Conservation (phyloP, 495 filamentous ascomycete genomes). For the Penicillium ucsense region DNA sequence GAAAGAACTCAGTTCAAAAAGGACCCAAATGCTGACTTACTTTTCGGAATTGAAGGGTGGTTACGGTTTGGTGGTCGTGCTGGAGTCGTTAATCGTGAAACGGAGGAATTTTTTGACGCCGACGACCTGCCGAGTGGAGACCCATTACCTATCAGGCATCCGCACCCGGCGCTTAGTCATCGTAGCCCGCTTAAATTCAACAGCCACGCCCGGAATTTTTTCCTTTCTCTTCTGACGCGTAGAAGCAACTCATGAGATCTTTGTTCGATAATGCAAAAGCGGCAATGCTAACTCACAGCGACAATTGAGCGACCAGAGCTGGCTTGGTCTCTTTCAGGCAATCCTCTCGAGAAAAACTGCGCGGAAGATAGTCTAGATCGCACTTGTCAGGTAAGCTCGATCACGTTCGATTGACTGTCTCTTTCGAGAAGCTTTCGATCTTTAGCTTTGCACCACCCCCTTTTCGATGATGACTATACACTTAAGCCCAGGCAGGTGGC, state of each 20-base stretch:
- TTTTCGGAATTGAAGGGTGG: slow-evolving; percentile 16
- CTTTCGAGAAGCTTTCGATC: slow-evolving; percentile 4
- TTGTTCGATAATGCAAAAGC: slow-evolving; percentile 6
- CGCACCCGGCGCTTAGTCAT: slow-evolving; percentile 27
- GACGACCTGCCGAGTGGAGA: background rate
- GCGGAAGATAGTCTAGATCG: too few relatives aligned
- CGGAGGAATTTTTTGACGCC: slow-evolving; percentile 25
- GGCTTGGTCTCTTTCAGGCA: too few relatives aligned
- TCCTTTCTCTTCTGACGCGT: slow-evolving; percentile 10
- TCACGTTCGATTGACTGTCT: background rate
- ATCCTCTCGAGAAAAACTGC: too few relatives aligned
- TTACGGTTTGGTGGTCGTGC: background rate
- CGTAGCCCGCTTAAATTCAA: slow-evolving; percentile 16
- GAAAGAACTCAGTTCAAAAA: too few relatives aligned
- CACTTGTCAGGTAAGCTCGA: slow-evolving; percentile 10
- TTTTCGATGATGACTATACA: slow-evolving; percentile 39
- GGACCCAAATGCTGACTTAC: slow-evolving; percentile 12
- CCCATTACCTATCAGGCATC: background rate
- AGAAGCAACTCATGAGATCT: background rate
- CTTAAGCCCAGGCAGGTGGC: slow-evolving; percentile 40
- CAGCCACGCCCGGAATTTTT: slow-evolving; percentile 10
- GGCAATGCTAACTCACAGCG: background rate
- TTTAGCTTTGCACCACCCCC: background rate
- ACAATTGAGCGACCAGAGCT: too few relatives aligned
- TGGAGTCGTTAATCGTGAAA: slow-evolving; percentile 7